Conservation (phyloP, 2,329 filamentous ascomycete genomes). For the Epichloe hybrida region DNA sequence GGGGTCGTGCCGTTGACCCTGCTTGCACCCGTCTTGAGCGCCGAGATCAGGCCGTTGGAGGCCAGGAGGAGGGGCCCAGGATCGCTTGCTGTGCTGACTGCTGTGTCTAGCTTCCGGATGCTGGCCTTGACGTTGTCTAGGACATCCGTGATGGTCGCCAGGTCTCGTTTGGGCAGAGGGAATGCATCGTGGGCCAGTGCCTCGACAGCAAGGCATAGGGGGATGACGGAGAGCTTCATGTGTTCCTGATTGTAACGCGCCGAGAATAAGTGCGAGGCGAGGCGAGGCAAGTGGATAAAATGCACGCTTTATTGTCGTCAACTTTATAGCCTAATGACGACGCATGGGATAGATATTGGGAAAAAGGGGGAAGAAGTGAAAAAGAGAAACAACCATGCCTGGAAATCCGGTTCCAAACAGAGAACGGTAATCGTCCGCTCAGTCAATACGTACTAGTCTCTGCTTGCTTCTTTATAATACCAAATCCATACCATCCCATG, state of each 20-base stretch:
- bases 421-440: too few species aligned
- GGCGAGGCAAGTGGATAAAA: neutral
- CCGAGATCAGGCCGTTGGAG: neutral
- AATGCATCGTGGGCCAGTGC: neutral
- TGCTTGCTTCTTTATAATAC: too few species aligned
- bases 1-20: neutral
- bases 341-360: too few species aligned
- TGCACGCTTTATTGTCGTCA: neutral
- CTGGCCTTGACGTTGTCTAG: neutral
- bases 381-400: too few species aligned
- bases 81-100: neutral
- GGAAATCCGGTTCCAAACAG: too few species aligned
- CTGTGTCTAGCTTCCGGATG: neutral
- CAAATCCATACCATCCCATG: too few species aligned
- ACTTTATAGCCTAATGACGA: too few species aligned
- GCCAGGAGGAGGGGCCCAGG: neutral
- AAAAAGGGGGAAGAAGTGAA: too few species aligned
- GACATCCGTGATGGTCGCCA: neutral
- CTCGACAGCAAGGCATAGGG: neutral
- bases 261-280: neutral
- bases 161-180: neutral
- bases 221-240: conserved; percentile 9
- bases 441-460: too few species aligned
- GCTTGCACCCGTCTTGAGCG: neutral
- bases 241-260: neutral